phyloP scores from a whole-genome alignment of 805 yeast genomes.

The Cyberlindnera petersonii region DNA sequence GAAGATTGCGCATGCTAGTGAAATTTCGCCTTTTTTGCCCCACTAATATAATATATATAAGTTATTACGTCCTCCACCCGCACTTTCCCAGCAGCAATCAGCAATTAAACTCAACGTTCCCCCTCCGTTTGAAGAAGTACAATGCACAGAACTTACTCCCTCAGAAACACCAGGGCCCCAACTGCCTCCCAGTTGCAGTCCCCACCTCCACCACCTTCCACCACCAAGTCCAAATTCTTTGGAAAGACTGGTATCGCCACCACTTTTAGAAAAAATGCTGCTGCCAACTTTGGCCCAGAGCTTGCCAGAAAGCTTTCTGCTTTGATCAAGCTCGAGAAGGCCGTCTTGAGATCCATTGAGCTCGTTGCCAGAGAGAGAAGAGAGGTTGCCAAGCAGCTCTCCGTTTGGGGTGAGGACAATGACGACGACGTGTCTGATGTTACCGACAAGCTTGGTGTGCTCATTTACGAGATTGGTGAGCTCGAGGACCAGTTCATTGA shows the following conservation, averaged over 20 bases:
- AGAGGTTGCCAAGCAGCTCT: slow-evolving; percentile 94
- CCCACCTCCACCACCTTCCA: slow-evolving; percentile 78
- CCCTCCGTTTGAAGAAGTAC: neutral
- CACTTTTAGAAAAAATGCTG: slow-evolving; percentile 73
- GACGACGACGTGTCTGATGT: slow-evolving; percentile 97
- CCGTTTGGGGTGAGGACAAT: slow-evolving; percentile 96
- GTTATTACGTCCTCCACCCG: neutral
- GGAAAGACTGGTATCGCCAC: slow-evolving; percentile 70
- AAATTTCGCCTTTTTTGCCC: no score
- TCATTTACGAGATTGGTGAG: slow-evolving; percentile 94
- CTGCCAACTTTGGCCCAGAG: slow-evolving; percentile 94
- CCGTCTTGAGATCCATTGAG: slow-evolving; percentile 90
- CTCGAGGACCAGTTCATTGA: slow-evolving; percentile 97
- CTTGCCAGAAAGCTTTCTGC: slow-evolving; percentile 87
- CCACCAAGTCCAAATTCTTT: slow-evolving; percentile 70
- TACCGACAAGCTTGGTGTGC: slow-evolving; percentile 94
- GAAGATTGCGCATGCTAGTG: slow-evolving; percentile 4
- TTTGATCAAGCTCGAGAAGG: slow-evolving; percentile 93
- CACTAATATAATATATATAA: no score
- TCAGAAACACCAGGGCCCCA: slow-evolving; percentile 76
- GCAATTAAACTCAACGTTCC: no score
- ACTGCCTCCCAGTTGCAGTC: slow-evolving; percentile 76
- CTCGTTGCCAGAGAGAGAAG: slow-evolving; percentile 90
- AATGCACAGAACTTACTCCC: slow-evolving; percentile 84
- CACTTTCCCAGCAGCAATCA: no score